phyloP scores from a whole-genome alignment of 495 filamentous ascomycete genomes.

The Aspergillus mulundensis region DNA sequence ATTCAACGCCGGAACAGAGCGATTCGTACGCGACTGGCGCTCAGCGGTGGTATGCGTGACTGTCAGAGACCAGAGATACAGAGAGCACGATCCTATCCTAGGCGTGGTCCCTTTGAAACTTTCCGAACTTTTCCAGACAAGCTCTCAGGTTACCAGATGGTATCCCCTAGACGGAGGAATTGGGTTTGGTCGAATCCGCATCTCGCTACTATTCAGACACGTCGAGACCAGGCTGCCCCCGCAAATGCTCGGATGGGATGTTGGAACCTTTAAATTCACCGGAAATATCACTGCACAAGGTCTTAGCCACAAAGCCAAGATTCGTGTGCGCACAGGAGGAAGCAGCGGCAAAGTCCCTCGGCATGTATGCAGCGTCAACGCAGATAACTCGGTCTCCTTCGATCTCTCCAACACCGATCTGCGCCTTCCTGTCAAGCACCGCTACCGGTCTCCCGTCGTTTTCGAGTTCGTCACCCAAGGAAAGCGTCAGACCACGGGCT shows the following conservation, averaged over 20 bases:
- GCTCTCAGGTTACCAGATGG: slow-evolving; percentile 71
- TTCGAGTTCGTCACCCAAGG: slow-evolving; percentile 74
- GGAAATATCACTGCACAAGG: slow-evolving; percentile 57
- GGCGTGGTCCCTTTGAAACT: slow-evolving; percentile 86
- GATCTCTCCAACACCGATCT: slow-evolving; percentile 60
- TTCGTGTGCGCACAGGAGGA: slow-evolving; percentile 79
- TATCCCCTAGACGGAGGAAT: slow-evolving; percentile 66
- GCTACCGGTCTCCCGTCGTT: slow-evolving; percentile 82
- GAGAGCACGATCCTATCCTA: slow-evolving; percentile 91
- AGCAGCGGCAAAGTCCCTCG: slow-evolving; percentile 65
- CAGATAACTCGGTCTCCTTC: slow-evolving; percentile 57
- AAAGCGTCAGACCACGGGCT: slow-evolving; percentile 66
- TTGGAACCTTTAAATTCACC: slow-evolving; percentile 86
- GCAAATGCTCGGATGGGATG: slow-evolving; percentile 81
- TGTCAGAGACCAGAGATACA: slow-evolving; percentile 79
- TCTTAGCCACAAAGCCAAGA: slow-evolving; percentile 58
- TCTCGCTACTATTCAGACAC: slow-evolving; percentile 81
- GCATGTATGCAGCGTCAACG: slow-evolving; percentile 55
- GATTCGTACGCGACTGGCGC: slow-evolving; percentile 93
- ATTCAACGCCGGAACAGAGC: slow-evolving; percentile 92
- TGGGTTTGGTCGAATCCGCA: slow-evolving; percentile 83
- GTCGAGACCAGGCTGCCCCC: slow-evolving; percentile 80
- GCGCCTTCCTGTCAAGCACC: slow-evolving; percentile 81
- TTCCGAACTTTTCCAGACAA: slow-evolving; percentile 78
- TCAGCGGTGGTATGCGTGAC: slow-evolving; percentile 80